These are phyloP conservation scores for Paraconiothyrium sp. DNA, from an alignment of 2,329 filamentous ascomycete genomes.

Conservation along the genomic window DNA sequence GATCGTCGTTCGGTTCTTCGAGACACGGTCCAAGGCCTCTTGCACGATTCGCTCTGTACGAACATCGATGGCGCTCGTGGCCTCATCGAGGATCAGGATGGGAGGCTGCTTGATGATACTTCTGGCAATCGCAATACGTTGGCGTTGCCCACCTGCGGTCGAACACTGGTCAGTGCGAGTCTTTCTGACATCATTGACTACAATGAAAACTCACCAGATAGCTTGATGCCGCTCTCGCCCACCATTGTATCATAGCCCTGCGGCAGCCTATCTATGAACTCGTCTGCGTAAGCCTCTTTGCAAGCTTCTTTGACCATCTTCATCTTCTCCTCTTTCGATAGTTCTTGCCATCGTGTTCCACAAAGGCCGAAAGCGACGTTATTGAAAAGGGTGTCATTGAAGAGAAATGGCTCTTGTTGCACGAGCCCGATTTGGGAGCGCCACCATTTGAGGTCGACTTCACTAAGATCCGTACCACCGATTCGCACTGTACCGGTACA, in stretches of 20 bases:
- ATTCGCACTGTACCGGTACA: constrained; percentile 44
- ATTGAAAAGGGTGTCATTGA: constrained; percentile 52
- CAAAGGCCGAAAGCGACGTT: constrained; percentile 52
- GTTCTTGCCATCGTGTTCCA: constrained; percentile 59
- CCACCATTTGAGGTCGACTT: constrained; percentile 55
- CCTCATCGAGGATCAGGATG: constrained; percentile 78
- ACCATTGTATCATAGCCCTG: constrained; percentile 77
- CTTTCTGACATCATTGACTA: background rate
- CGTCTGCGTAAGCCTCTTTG: constrained; percentile 50
- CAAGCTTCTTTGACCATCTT: constrained; percentile 59
- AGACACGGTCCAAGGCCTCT: constrained; percentile 67
- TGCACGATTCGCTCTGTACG: constrained; percentile 64
- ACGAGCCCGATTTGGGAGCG: constrained; percentile 57
- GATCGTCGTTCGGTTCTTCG: constrained; percentile 74
- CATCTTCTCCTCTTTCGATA: constrained; percentile 64
- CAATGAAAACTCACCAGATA: constrained; percentile 65
- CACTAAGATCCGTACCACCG: constrained; percentile 38
- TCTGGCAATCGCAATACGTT: constrained; percentile 79
- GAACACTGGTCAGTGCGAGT: background rate
- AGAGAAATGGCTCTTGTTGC: constrained; percentile 53
- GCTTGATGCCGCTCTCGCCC: constrained; percentile 78
- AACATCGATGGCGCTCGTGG: constrained; percentile 73
- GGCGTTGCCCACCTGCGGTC: constrained; percentile 71
- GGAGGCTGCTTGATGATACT: constrained; percentile 73
- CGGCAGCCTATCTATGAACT: constrained; percentile 49